A percentile compares a stretch with the other conserved stretches of the same genome.
Conservation (phyloP, 2,329 filamentous ascomycete genomes). For the Capronia coronata region DNA sequence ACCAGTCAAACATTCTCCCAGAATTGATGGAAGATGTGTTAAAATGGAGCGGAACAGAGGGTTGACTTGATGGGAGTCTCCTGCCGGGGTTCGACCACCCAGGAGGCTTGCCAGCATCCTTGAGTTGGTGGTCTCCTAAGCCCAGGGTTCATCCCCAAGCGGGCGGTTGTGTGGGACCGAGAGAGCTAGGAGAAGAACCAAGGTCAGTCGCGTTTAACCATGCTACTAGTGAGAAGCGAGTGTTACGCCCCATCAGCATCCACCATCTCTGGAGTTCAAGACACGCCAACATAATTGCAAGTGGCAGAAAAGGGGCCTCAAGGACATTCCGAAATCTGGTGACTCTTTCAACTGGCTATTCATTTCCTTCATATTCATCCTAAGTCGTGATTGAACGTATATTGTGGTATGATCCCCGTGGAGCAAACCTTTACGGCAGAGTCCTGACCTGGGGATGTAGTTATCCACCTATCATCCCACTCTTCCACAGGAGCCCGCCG, state of each 20-base stretch:
- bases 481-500: neutral
- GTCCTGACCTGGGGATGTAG: no score
- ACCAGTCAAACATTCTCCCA: neutral
- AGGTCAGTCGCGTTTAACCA: conserved; percentile 7
- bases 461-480: neutral
- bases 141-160: neutral
- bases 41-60: neutral
- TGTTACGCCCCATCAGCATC: conserved; percentile 4
- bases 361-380: no score
- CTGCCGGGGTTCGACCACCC: neutral
- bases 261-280: neutral
- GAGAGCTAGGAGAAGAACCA: neutral
- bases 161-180: no score
- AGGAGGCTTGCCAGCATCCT: neutral
- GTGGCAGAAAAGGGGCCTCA: neutral
- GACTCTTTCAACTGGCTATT: neutral
- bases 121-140: neutral
- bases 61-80: neutral
- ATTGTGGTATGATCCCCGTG: neutral
- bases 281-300: neutral
- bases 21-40: neutral
- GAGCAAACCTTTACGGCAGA: neutral
- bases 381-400: neutral
- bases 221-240: conserved; percentile 8
- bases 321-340: neutral